These are phyloP conservation scores for Cordia subcordata DNA, from an alignment of 257 asterid species.

Conservation along the genomic window DNA sequence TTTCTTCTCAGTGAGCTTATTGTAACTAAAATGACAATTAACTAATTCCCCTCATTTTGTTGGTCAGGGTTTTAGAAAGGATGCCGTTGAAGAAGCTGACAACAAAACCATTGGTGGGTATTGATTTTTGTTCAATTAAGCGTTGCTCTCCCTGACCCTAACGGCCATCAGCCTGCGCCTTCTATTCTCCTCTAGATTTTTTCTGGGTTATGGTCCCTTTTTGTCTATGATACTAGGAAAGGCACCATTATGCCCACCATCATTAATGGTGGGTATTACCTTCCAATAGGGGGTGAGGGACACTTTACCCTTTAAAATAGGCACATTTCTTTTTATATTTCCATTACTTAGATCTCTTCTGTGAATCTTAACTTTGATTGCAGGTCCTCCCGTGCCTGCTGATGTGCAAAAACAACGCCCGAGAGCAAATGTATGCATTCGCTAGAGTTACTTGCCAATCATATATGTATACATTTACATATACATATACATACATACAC, in stretches of 20 bases:
- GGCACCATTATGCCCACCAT: neutral
- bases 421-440: conserved; percentile 35
- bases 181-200: no score
- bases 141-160: conserved; percentile 10
- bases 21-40: conserved; percentile 8
- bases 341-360: conserved; percentile 5
- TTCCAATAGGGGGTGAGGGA: neutral
- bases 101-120: conserved; percentile 54
- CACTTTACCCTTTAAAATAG: no score
- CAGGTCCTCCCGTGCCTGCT: conserved; percentile 44
- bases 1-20: conserved; percentile 9
- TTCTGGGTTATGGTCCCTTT: no score
- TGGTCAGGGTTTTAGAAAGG: conserved; percentile 50
- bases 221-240: neutral
- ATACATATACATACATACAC: no score
- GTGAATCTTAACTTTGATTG: conserved; percentile 14
- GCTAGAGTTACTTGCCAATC: conserved; percentile 8
- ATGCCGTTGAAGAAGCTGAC: conserved; percentile 32
- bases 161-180: neutral
- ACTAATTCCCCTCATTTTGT: conserved; percentile 20
- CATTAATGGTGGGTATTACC: neutral
- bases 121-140: neutral
- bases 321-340: neutral
- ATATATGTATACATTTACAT: no score
- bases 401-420: conserved; percentile 34